Base-by-base conservation (phyloP, 2,329 filamentous ascomycete species). In the Metarhizium humberi region DNA sequence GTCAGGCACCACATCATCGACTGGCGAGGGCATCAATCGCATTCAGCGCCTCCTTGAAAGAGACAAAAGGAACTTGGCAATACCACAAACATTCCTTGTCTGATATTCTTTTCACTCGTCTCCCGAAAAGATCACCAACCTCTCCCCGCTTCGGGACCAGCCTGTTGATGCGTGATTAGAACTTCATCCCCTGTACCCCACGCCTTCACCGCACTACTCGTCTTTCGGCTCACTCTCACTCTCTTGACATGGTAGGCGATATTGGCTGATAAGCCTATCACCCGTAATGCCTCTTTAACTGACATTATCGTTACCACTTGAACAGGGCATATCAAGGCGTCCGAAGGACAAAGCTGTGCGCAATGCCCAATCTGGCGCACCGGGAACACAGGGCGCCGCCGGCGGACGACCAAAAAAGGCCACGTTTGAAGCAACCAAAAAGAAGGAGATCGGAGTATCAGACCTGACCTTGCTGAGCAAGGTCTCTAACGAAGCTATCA, bases 401-500 rank as follows among this genome's bases (percentile, higher is more conserved):
- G 71, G 66, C 60, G 71, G 84, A 59, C 90, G 89, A 73, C 90
- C 95, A 63, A 92, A 92, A 75, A 97, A 97, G 77, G 94, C 94
- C 60, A 90, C 89, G 58, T 99, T 95, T 74, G 94, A 99, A 71
- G 90, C 85, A 58, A 89, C 86, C 62, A 97, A 97, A 81, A 99
- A 97, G 85, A 97, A 96, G 82, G 92, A 99, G 74, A 94, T 99
- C 64, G 94, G 94, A 62, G 94, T 99, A 54, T 96, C 94, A 55
- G 94, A 99, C 78, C 81, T 99, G 70, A 99, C 94, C 4, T 79
- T 99, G 66, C 87, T 99, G 69, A 96, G 92, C 79, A 97, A 97
- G 74, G 95, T 99, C 61, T 96, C 92, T 62, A 97, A 99, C 73
- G 94, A 99, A 73, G 92, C 92, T 58, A 99, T 99, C 78, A 99